Percentiles rank a stretch among this genome's conserved stretches.
Evolutionary conservation across 768 basidiomycete genomes (phyloP).

Genomic region (Tulasnella sp.): DNA sequence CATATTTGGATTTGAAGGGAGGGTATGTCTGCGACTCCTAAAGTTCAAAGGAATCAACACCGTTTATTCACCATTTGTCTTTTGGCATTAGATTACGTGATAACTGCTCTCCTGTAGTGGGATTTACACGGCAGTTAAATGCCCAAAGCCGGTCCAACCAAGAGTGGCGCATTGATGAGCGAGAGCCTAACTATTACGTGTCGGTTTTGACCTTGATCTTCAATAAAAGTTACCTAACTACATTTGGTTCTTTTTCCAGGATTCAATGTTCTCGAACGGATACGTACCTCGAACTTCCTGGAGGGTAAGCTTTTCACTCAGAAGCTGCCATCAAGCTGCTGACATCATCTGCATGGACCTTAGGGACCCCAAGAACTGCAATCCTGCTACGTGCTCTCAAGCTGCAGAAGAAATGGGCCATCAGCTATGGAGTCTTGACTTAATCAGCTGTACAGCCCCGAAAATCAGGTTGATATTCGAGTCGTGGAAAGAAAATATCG

Average conservation of each 20-base stretch:
- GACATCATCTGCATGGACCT: not conserved
- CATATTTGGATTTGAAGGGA: not conserved
- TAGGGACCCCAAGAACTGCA: not conserved
- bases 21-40: not conserved
- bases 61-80: not conserved
- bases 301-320: not conserved
- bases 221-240: not conserved
- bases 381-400: not conserved
- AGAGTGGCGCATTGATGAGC: slow-evolving; percentile 1
- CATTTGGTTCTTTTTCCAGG: too few species aligned
- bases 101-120: not conserved
- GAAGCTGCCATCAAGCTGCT: not conserved
- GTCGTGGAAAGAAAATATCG: not conserved
- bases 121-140: not conserved
- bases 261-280: not conserved
- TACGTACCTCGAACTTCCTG: slow-evolving; percentile 1
- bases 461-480: not conserved
- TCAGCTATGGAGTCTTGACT: not conserved
- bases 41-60: not conserved
- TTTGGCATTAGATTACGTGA: not conserved
- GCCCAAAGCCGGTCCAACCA: not conserved
- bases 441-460: not conserved
- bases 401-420: not conserved
- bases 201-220: not conserved
- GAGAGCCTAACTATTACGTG: not conserved